Base-by-base conservation (phyloP, 2,329 filamentous ascomycete genomes). In the Nothomitra cinnamomea region DNA sequence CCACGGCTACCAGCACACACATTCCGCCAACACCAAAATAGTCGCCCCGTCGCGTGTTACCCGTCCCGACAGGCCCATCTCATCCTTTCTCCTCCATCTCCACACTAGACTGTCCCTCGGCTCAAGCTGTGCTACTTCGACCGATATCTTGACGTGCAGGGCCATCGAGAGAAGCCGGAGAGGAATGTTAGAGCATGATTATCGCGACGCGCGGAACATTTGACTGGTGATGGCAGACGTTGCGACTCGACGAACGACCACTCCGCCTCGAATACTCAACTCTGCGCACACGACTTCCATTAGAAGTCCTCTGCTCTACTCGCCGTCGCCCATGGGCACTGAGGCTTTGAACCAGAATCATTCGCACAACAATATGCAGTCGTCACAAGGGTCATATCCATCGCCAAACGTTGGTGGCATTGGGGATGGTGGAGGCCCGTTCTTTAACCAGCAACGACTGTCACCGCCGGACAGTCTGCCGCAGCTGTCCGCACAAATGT, bases 301-400 rank as follows among this genome's bases (percentile, higher is more conserved):
- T 2, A 49, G 45, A 28, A 49, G 45, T 35, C 45, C 45, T 28
- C 17, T 49, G 45, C 19, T 49, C 17, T 49, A 49, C 45, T 49
- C 32, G 15, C 45, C 22, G 24, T 17, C 45, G 15, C 24, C 45
- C 7, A 35, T 49, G 45, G 45, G 43, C 21, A 25, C 43, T 25
- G 43, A 48, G 21, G 43, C n/a, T 28, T 24, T 22, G 19, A 35
- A 28, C n/a, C 45, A 49, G 10, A 49, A 15, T 32, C 45, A 49
- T 24, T 32, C 22, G 5, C 45, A 49, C 28, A 49, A 32, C 40
- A 53, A 53, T 15, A 52, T 54, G 53, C 53, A 45, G 25, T 36
- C 45, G 5, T 54, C 53, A 17, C 53, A 55, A 47, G 45, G 45
- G 25, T 55, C 53, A 32, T 55, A 55, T 36, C 53, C 53, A 22